Conservation (phyloP, 108 stramenopile species). For the Mayamaea pseudoterrestris region DNA sequence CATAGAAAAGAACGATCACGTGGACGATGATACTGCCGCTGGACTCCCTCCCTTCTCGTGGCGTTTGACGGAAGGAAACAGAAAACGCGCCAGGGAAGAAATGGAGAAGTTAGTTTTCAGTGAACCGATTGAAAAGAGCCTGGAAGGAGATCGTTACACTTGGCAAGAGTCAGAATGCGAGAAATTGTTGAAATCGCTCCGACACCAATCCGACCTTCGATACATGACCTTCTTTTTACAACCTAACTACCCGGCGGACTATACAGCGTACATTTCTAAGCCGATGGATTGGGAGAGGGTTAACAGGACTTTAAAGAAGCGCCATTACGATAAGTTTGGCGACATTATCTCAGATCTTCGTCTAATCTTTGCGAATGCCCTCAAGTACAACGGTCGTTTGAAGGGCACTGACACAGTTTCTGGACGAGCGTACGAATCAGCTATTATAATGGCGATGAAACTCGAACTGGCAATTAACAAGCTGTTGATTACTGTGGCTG, state of each 20-base stretch:
- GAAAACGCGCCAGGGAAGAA: constrained; percentile 57
- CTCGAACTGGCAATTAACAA: constrained; percentile 70
- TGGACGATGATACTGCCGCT: constrained; percentile 17
- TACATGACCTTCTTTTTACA: constrained; percentile 66
- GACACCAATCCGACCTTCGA: constrained; percentile 55
- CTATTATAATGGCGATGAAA: constrained; percentile 63
- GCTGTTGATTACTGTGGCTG: constrained; percentile 58
- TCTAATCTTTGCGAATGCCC: constrained; percentile 73
- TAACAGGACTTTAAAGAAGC: constrained; percentile 46
- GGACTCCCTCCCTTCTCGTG: constrained; percentile 46
- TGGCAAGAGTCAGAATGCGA: constrained; percentile 74
- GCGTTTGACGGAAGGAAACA: constrained; percentile 55
- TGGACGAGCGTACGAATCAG: constrained; percentile 51
- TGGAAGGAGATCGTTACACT: constrained; percentile 63
- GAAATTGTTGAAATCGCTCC: constrained; percentile 64
- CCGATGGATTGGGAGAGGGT: constrained; percentile 76
- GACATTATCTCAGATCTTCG: constrained; percentile 62
- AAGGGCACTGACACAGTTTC: constrained; percentile 48
- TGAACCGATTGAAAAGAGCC: constrained; percentile 53
- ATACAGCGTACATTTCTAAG: constrained; percentile 64
- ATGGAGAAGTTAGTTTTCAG: constrained; percentile 69
- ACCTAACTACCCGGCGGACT: constrained; percentile 57
- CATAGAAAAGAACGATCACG: constrained; percentile 26
- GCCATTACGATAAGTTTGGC: constrained; percentile 55
- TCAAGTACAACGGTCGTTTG: constrained; percentile 62